These are phyloP conservation scores for Akanthomyces uredinophilus DNA, from an alignment of 2,329 filamentous ascomycete species.

Conservation along the genomic window DNA sequence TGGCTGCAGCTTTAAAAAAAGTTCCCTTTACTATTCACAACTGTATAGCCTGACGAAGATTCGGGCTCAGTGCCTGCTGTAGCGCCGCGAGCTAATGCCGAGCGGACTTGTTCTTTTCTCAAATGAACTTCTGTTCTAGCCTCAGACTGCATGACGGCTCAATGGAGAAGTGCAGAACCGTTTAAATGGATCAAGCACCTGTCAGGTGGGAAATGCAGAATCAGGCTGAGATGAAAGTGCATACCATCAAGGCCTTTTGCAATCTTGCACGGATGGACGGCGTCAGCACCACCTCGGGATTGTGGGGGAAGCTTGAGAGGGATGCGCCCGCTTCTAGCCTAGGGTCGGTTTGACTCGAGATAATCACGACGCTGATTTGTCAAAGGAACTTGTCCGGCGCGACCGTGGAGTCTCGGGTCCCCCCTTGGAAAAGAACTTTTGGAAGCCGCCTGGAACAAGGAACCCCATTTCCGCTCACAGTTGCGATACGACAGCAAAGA, in stretches of 20 bases:
- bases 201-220: too few relatives aligned
- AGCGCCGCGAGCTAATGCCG: not conserved
- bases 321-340: not conserved
- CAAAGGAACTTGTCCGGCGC: not conserved
- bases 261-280: not conserved
- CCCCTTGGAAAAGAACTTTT: slow-evolving; percentile 7
- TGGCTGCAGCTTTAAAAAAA: not conserved
- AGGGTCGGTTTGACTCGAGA: not conserved
- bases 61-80: not conserved
- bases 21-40: not conserved
- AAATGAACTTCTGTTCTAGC: not conserved
- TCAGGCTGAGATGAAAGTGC: too few relatives aligned
- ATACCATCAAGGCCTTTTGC: not conserved
- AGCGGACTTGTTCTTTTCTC: not conserved
- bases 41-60: not conserved
- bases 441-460: slow-evolving; percentile 3
- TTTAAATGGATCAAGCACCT: not conserved
- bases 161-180: not conserved
- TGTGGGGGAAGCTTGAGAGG: not conserved
- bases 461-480: not conserved
- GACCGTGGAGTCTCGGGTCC: not conserved
- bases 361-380: not conserved
- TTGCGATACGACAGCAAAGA: not conserved
- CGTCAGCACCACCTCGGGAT: not conserved
- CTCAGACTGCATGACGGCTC: not conserved